phyloP scores from a whole-genome alignment of 768 basidiomycete species.

The Amanita polypyramis region DNA sequence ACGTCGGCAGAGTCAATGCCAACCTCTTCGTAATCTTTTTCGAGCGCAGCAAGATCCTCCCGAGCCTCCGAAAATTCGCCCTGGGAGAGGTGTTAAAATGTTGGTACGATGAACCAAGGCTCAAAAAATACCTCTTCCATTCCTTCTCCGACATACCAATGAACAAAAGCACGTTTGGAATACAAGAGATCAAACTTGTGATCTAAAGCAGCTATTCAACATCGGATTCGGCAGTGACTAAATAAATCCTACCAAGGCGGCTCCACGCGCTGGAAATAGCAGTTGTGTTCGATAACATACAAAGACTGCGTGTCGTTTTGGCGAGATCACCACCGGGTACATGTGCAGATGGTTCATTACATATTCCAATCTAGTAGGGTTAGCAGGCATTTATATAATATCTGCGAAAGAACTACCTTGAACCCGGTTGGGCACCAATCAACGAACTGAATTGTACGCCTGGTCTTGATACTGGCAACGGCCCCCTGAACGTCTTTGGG shows the following conservation, averaged over 20 bases:
- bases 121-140: slow-evolving; percentile 74
- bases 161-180: slow-evolving; percentile 88
- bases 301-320: slow-evolving; percentile 86
- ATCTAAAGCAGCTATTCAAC: slow-evolving; percentile 28
- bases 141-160: slow-evolving; percentile 98
- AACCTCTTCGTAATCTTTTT: slow-evolving; percentile 92
- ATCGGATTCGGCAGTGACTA: not conserved
- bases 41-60: slow-evolving; percentile 99
- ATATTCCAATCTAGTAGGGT: slow-evolving; percentile 65
- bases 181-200: slow-evolving; percentile 99
- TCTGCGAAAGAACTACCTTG: slow-evolving; percentile 30
- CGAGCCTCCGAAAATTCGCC: slow-evolving; percentile 99
- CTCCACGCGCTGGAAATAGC: slow-evolving; percentile 93
- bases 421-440: slow-evolving; percentile 99
- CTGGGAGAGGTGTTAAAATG: slow-evolving; percentile 16
- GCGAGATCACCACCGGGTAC: slow-evolving; percentile 95
- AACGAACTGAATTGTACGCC: slow-evolving; percentile 95
- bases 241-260: slow-evolving; percentile 30
- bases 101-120: not conserved
- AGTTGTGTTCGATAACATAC: slow-evolving; percentile 94
- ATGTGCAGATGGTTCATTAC: slow-evolving; percentile 87
- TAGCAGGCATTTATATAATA: not conserved
- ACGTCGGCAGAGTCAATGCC: slow-evolving; percentile 41
- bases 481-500: slow-evolving; percentile 94
- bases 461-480: slow-evolving; percentile 91